A percentile compares a stretch with the other conserved stretches of the same genome.
Conservation (phyloP, 2,329 filamentous ascomycete species). For the Periconia digitata region DNA sequence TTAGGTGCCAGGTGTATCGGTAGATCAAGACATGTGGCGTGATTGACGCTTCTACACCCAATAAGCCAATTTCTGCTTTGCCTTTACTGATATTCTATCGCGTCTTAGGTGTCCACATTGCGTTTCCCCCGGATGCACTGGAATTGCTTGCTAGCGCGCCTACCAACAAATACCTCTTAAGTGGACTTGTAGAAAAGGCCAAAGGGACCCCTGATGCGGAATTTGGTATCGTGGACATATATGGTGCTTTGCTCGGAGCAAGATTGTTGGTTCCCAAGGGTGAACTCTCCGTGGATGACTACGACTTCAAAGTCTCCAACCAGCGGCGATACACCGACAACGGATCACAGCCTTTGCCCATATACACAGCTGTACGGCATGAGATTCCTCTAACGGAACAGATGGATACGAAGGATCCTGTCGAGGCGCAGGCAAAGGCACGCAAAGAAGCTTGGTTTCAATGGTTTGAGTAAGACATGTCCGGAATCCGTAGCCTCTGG, state of each 20-base stretch:
- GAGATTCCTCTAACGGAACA: slow-evolving; percentile 75
- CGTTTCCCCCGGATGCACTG: slow-evolving; percentile 84
- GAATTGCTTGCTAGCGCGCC: slow-evolving; percentile 81
- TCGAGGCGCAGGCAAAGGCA: slow-evolving; percentile 49
- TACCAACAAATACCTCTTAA: slow-evolving; percentile 88
- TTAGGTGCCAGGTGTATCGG: too few relatives aligned
- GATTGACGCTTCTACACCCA: too few relatives aligned
- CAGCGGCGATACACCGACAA: slow-evolving; percentile 75
- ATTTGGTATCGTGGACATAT: slow-evolving; percentile 91
- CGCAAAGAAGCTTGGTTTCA: slow-evolving; percentile 85
- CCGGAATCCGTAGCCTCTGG: neutral
- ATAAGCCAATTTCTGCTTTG: too few relatives aligned
- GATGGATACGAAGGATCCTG: slow-evolving; percentile 35
- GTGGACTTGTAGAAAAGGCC: slow-evolving; percentile 87
- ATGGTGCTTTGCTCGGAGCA: slow-evolving; percentile 82
- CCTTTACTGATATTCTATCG: too few relatives aligned
- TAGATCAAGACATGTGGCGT: too few relatives aligned
- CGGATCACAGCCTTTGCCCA: slow-evolving; percentile 83
- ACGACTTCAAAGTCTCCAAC: slow-evolving; percentile 88
- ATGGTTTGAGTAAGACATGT: slow-evolving; percentile 77
- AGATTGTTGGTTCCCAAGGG: slow-evolving; percentile 84
- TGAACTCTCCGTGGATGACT: slow-evolving; percentile 73
- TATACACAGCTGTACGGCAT: slow-evolving; percentile 93
- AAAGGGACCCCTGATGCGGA: slow-evolving; percentile 77
- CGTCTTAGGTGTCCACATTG: slow-evolving; percentile 89